Conservation (phyloP, 1,284 basidiomycete genomes). For the Tilletia setariae region DNA sequence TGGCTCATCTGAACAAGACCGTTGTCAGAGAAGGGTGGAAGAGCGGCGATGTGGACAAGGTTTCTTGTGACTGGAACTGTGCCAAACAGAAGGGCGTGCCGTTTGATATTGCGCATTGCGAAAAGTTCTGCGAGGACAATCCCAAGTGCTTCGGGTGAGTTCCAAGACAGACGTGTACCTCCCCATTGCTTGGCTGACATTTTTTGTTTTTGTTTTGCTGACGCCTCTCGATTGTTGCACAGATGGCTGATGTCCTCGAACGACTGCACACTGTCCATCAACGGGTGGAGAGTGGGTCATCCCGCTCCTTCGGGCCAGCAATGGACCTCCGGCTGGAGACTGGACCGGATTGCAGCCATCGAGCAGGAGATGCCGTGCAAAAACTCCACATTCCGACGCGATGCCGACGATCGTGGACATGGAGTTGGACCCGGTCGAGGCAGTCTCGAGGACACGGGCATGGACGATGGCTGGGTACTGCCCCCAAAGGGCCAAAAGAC, state of each 20-base stretch:
- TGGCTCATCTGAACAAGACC: not conserved
- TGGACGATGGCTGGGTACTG: constrained; percentile 13
- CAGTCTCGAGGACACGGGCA: constrained; percentile 7
- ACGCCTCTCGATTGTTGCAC: not conserved
- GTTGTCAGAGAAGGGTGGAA: constrained; percentile 16
- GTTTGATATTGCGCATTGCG: constrained; percentile 17
- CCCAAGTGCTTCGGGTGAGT: constrained; percentile 17
- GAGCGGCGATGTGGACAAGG: constrained; percentile 15
- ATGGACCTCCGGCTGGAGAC: constrained; percentile 17
- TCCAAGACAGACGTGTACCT: not conserved
- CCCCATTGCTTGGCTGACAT: not conserved
- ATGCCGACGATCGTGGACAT: constrained; percentile 10
- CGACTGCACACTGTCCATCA: constrained; percentile 15
- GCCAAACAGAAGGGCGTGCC: constrained; percentile 10
- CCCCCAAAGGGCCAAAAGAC: constrained; percentile 1
- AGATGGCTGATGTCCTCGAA: constrained; percentile 13
- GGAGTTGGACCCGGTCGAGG: constrained; percentile 2
- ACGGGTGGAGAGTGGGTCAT: not conserved
- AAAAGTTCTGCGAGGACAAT: constrained; percentile 18
- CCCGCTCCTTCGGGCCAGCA: not conserved
- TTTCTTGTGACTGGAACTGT: constrained; percentile 15
- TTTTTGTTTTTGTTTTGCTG: not conserved
- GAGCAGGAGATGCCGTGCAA: constrained; percentile 14
- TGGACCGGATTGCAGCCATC: constrained; percentile 16
- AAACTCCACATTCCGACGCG: constrained; percentile 3